Conservation (phyloP, 1,284 basidiomycete genomes). For the Leccinum subrobustum region DNA sequence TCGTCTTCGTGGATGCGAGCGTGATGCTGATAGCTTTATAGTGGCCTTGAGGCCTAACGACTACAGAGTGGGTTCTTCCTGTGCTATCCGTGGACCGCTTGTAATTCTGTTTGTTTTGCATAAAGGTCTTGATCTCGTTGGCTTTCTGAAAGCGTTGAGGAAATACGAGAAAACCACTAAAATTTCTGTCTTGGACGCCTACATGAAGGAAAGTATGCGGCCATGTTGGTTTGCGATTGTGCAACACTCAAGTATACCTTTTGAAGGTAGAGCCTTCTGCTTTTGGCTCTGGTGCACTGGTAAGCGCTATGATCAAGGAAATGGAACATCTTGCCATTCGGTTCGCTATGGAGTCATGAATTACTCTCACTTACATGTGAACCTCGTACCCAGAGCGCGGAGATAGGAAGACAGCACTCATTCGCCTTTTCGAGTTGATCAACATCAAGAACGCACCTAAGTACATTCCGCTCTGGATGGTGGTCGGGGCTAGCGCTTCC, state of each 20-base stretch:
- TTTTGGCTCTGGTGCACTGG: slow-evolving; percentile 59
- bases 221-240: not conserved
- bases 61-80: slow-evolving; percentile 40
- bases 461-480: slow-evolving; percentile 74
- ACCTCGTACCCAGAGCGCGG: slow-evolving; percentile 61
- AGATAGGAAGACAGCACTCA: slow-evolving; percentile 78
- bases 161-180: slow-evolving; percentile 90
- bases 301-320: slow-evolving; percentile 70
- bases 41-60: too few relatives aligned
- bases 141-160: slow-evolving; percentile 89
- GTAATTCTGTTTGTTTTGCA: slow-evolving; percentile 9
- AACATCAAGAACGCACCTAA: slow-evolving; percentile 64
- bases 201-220: slow-evolving; percentile 64
- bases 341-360: slow-evolving; percentile 53
- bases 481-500: slow-evolving; percentile 78
- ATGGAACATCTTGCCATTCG: slow-evolving; percentile 68
- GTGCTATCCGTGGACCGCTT: not conserved
- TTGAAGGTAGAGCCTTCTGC: slow-evolving; percentile 59
- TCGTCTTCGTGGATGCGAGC: too few relatives aligned
- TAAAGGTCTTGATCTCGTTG: slow-evolving; percentile 81
- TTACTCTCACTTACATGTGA: not conserved
- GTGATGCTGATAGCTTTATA: too few relatives aligned
- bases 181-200: slow-evolving; percentile 66
- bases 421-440: slow-evolving; percentile 58
- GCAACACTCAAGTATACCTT: not conserved